Base-by-base conservation (phyloP, 2,329 filamentous ascomycete species). In the Talaromyces piceae region DNA sequence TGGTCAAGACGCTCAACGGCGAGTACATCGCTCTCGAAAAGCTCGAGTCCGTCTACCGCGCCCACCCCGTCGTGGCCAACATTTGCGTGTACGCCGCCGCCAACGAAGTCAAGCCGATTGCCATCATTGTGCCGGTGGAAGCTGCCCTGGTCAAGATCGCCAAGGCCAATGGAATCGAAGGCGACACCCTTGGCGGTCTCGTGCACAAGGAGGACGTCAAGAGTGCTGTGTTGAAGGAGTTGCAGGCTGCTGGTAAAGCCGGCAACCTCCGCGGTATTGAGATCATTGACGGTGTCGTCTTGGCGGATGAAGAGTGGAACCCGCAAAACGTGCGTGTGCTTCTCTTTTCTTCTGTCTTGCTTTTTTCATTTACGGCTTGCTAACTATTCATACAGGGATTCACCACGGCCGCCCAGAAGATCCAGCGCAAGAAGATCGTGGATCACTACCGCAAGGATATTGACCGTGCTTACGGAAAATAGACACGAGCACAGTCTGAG, bases 1-100 rank as follows among this genome's bases (percentile, higher is more conserved):
- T 97, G 51, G 88, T 97, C 70, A 97, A 97, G 83, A 91, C 93
- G 57, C 81, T 88, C 58, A 90, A 91, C 54, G 91, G 91, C 60
- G 91, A 97, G 77, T 97, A 97, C 71, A 94, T 97, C 67, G 93
- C 91, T 20, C 80, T 98, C 3, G 91, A 97, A 76, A 96, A 91
- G 76, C 83, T 97, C 54, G 91, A 97, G 73, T 87, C 91, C 3
- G 78, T 95, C 50, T 97, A 96, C 74, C 85, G 91, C 56, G 84
- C 88, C 43, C 81, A 80, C 8, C 78, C 82, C n/a, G 80, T 86
- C 8, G 88, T 95, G 18, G 80, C 81, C 54, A 95, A 95, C 72
- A 83, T 96, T 65, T 93, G 93, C 76, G 79, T 95, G 39, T 87
- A 93, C 64, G 91, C 88, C 39, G 86, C 88, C 53, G 71, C 80